Percentiles rank a stretch among this genome's conserved stretches.
phyloP scores from a whole-genome alignment of 148 eudicot species.

The Suaeda aralocaspica region DNA sequence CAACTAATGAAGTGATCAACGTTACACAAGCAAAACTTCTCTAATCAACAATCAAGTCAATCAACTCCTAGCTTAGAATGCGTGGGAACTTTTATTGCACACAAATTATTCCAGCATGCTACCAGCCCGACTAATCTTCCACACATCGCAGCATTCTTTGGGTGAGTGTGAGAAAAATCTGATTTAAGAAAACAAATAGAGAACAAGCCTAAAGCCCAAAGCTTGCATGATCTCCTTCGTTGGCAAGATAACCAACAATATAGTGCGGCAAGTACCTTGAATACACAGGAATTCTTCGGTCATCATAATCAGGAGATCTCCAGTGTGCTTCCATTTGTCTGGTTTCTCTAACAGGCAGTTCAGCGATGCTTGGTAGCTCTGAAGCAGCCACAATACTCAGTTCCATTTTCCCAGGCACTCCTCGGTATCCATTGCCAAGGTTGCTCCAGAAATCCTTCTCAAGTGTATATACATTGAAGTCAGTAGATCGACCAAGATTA shows the following conservation, averaged over 20 bases:
- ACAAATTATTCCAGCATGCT: too few species aligned
- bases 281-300: slow-evolving; percentile 10
- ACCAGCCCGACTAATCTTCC: too few species aligned
- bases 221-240: slow-evolving; percentile 14
- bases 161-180: not conserved
- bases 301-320: slow-evolving; percentile 17
- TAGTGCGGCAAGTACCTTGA: slow-evolving; percentile 21
- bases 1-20: too few species aligned
- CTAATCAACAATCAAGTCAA: too few species aligned
- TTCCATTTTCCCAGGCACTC: slow-evolving; percentile 29
- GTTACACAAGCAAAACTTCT: too few species aligned
- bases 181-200: not conserved
- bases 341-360: not conserved
- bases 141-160: too few species aligned
- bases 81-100: too few species aligned
- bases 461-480: slow-evolving; percentile 22
- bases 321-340: slow-evolving; percentile 16
- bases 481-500: slow-evolving; percentile 14
- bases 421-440: slow-evolving; percentile 24
- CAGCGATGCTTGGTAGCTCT: slow-evolving; percentile 28
- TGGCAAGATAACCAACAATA: slow-evolving; percentile 17
- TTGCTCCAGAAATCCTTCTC: slow-evolving; percentile 36
- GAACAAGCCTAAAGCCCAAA: not conserved
- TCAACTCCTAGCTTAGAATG: too few species aligned
- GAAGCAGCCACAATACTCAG: slow-evolving; percentile 37